Evolutionary conservation across 768 basidiomycete species (phyloP), one percentile per base, ranked within the genome.

Genomic region (Hortiboletus flavorubellus): DNA sequence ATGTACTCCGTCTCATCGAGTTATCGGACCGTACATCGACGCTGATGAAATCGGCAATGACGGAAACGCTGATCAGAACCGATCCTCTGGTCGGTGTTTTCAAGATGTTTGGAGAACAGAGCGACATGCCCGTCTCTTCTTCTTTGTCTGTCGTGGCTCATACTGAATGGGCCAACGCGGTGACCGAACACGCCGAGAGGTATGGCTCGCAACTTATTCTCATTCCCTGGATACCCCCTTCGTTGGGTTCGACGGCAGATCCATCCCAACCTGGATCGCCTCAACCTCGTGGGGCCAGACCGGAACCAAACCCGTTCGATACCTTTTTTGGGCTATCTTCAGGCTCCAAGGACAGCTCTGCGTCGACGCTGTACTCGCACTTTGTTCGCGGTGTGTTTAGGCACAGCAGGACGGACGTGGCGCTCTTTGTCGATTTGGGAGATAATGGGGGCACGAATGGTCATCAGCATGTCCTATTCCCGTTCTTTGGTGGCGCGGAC

Each of bases 401-500:
- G 35, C 81, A 81, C 35, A 81, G 86, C 15, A 80, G 83, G 3
- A 76, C 78, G 10, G 91, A 98, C 62, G 89, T 95, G 35, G 92
- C 86, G 5, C 72, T 98, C 35, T 95, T 91, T 68, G 80, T 97
- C 54, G 96, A 98, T 68, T 77, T 86, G 26, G 87, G 68, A 64
- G 52, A 70, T 16, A 56, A 68, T 16, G 46, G 59, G 6, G 66
- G 70, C 5, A 60, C 68, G 9, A 68, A 56, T 8, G 68, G 68
- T 12, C 48, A 46, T 4, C 77, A 87, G 56, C 90, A 91, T 59
- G 65, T 98, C 30, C 84, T 95, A 68, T 66, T 94, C 40, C 91
- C 95, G 0, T 98, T 96, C 82, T 89, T 93, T 67, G 96, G 96
- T 37, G 96, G 96, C 0, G 86, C 92, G 0, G 96, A 99, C 67